Evolutionary conservation across 78 protist species (phyloP).

Genomic region (Cavenderia fasciculata): DNA sequence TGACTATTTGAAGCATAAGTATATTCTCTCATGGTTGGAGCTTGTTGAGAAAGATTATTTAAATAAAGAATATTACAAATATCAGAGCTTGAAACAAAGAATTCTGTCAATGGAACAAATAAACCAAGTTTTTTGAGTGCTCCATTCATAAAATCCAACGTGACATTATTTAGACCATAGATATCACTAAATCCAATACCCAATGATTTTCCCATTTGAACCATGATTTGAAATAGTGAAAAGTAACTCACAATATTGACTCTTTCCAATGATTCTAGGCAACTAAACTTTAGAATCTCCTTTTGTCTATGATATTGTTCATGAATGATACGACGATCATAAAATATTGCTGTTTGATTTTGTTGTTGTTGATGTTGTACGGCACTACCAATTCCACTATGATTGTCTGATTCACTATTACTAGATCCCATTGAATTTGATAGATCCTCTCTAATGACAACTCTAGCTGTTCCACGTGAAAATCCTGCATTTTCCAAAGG

Average conservation of each 20-base stretch:
- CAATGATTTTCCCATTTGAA: conserved; percentile 26
- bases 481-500: conserved; percentile 30
- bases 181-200: conserved; percentile 31
- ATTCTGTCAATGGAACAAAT: conserved; percentile 20
- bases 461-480: conserved; percentile 20
- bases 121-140: conserved; percentile 24
- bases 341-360: neutral
- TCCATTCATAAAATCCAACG: conserved; percentile 1
- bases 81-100: conserved; percentile 43
- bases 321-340: neutral
- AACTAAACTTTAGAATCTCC: conserved; percentile 49
- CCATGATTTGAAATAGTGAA: conserved; percentile 26
- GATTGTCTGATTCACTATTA: neutral
- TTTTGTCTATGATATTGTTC: conserved; percentile 31
- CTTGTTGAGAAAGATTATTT: conserved; percentile 15
- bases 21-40: conserved; percentile 33
- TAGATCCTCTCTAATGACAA: neutral
- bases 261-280: conserved; percentile 63
- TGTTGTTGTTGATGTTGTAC: neutral
- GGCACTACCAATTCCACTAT: neutral
- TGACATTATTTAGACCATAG: neutral
- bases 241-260: conserved; percentile 51
- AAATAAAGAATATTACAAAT: conserved; percentile 37
- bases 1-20: neutral
- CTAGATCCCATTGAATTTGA: neutral